Conservation (phyloP, 169 alveolate genomes). For the Amoebophrya sp. region DNA sequence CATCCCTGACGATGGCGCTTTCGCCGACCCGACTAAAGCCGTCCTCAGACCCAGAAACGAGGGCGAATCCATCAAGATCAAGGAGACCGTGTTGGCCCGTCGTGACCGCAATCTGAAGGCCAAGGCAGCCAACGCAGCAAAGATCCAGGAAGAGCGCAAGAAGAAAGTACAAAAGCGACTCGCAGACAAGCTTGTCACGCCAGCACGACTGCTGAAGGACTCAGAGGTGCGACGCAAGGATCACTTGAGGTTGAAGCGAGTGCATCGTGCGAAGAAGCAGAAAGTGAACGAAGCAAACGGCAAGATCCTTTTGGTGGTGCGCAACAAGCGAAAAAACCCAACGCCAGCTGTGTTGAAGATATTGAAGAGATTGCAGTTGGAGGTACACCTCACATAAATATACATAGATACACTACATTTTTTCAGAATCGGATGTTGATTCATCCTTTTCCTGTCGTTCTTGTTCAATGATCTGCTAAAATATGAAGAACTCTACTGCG, state of each 20-base stretch:
- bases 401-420: not conserved
- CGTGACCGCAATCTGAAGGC: slow-evolving; percentile 1
- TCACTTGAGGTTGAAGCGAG: not conserved
- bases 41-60: not conserved
- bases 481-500: too few species aligned
- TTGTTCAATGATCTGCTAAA: too few species aligned
- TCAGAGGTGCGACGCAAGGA: not conserved
- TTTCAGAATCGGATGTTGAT: not conserved
- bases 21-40: not conserved
- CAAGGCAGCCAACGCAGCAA: not conserved
- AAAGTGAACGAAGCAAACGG: not conserved
- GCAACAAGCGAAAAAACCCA: not conserved
- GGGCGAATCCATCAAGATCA: not conserved
- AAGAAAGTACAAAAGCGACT: not conserved
- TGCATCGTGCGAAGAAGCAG: not conserved
- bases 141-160: not conserved
- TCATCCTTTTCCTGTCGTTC: not conserved
- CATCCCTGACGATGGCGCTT: not conserved
- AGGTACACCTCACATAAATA: not conserved
- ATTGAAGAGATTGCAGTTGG: not conserved
- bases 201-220: not conserved
- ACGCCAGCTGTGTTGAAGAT: not conserved
- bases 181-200: not conserved
- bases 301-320: not conserved
- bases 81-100: not conserved